These are phyloP conservation scores for Euphorbia peplus DNA, from an alignment of 345 rosid species.

Conservation along the genomic window DNA sequence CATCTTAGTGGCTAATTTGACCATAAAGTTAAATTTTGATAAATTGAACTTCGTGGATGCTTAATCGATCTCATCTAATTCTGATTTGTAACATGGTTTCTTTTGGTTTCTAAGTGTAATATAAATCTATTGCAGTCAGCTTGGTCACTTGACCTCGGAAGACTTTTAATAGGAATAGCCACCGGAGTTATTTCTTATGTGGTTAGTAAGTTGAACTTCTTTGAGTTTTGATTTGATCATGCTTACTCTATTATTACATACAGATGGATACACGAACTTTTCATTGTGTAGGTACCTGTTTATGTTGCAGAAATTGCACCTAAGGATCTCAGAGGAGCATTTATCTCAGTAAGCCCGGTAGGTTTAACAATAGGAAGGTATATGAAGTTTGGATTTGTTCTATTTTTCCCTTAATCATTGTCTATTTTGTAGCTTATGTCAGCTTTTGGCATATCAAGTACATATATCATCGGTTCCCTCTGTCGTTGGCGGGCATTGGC, in stretches of 20 bases:
- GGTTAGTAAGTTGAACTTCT: slow-evolving; percentile 11
- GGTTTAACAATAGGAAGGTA: too few relatives aligned
- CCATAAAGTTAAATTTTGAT: too few relatives aligned
- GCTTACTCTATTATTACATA: too few relatives aligned
- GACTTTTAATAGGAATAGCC: slow-evolving; percentile 40
- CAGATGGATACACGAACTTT: not conserved
- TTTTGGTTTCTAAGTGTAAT: too few relatives aligned
- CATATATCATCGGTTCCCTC: slow-evolving; percentile 26
- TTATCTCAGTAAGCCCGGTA: slow-evolving; percentile 21
- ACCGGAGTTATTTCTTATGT: slow-evolving; percentile 37
- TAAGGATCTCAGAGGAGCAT: slow-evolving; percentile 23
- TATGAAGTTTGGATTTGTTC: too few relatives aligned
- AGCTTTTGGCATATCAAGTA: slow-evolving; percentile 19
- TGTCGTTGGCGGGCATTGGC: slow-evolving; percentile 38
- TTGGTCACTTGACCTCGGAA: slow-evolving; percentile 36
- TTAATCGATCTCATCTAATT: too few relatives aligned
- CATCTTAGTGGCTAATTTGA: too few relatives aligned
- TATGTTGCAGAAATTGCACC: slow-evolving; percentile 36
- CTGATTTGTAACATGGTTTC: too few relatives aligned
- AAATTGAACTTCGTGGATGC: too few relatives aligned
- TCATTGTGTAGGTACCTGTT: slow-evolving; percentile 20
- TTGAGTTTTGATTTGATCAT: too few relatives aligned
- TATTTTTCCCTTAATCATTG: not conserved
- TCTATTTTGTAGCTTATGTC: slow-evolving; percentile 21
- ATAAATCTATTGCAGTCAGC: slow-evolving; percentile 23